Evolutionary conservation across 805 yeast species (phyloP), one percentile per base, ranked within the genome.

Genomic region (Starmerella powellii): DNA sequence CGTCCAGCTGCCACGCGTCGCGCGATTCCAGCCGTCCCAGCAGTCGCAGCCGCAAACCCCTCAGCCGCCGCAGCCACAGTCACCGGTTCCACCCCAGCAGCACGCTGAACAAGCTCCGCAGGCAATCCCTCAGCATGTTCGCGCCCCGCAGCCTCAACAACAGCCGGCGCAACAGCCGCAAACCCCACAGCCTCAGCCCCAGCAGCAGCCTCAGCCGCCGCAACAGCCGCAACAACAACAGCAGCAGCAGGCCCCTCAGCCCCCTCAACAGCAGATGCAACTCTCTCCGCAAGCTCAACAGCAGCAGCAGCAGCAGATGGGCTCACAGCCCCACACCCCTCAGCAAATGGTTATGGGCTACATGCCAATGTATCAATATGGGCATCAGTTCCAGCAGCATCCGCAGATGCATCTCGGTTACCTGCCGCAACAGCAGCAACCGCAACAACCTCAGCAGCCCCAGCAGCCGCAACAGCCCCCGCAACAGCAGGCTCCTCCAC

Each of bases 11-110:
- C 44, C 39, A 13, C 30, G 15, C 12, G 15, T 27, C 30, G 19
- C 8, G 34, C 37, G 11, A 20, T 20, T n/a, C n/a, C 30, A 27
- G 30, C 30, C 12, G 30, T 18, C 41, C 15, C 38, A 21, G 30
- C 44, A 42, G 15, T 31, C 43, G n/a, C 44, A 38, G 38, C 36
- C 40, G 5, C 43, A 33, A 18, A 24, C n/a, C 16, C 45, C 32
- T 20, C 48, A 39, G 40, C 45, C 34, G 32, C 56, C 43, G 41
- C 51, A 43, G 37, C 55, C 54, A 41, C 63, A 57, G 46, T 38
- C 41, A 10, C 54, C 39, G 46, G 45, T 38, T 16, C 50, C 40
- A 45, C 38, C 40, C 6, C 47, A 44, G 43, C 42, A 8, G 30
- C 30, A 8, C 6, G 30, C 30, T 27, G 15, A 27, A 5, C 30